Evolutionary conservation across 2,329 filamentous ascomycete species (phyloP), one percentile per base, ranked within the genome.

Genomic region (Diaporthe batatas): DNA sequence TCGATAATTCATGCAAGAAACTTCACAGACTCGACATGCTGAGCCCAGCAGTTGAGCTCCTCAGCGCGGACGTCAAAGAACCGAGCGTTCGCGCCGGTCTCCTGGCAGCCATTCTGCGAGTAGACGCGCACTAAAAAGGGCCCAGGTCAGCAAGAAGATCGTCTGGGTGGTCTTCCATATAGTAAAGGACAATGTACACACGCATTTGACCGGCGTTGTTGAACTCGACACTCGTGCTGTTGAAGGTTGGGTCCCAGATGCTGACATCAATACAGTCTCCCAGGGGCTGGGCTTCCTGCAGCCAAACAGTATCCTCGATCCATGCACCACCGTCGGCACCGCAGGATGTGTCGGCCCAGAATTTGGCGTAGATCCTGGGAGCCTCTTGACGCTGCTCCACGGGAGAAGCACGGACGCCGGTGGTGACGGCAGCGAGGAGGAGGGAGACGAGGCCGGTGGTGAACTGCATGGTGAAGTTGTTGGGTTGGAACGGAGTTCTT

Each of bases 351-450:
- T 65, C 44, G n/a, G 12, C n/a, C 62, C 62, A 65, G 62, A 34
- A 65, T 6, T 51, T 65, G 44, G n/a, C 62, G 14, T 25, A 36
- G 29, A 65, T 36, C 47, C 62, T 51, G 21, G 21, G 21, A 3
- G 62, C 29, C 8, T 51, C 62, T 36, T 65, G 62, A 39, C 62
- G 62, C 62, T 65, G 62, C 29, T 65, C 62, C 21, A 65, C 14
- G 21, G 62, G 21, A 1, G 62, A 51, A 3, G 42, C 29, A 32
- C 49, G 59, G 16, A 64, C 59, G 12, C 59, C 59, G 29, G 44
- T 51, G 29, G 62, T 65, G 44, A 10, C 44, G 5, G 62, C 62
- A 25, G 44, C 62, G 44, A 65, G 62, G 12, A 65, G 21, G 21
- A 65, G 44, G 32, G 62, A 65, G 62, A 65, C 25, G 62, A 65